Evolutionary conservation across 2,329 filamentous ascomycete species (phyloP).

Genomic region (Botrytis hyacinthi): DNA sequence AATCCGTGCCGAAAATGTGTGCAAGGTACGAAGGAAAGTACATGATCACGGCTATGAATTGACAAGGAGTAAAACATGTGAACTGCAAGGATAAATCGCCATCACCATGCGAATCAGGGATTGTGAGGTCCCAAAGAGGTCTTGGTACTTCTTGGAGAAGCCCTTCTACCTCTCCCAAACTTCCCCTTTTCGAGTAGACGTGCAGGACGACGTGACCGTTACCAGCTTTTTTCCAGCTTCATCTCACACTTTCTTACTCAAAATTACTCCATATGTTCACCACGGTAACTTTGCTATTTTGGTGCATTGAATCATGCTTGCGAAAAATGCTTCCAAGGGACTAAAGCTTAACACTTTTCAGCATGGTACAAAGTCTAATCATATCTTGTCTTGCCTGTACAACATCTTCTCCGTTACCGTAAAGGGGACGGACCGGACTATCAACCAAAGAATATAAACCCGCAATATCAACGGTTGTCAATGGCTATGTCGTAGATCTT

Average conservation of each 20-base stretch:
- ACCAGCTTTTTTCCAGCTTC: not conserved
- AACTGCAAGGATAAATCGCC: conserved; percentile 20
- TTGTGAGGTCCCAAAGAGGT: not conserved
- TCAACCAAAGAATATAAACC: not conserved
- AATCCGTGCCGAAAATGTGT: not conserved
- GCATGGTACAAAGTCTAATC: not conserved
- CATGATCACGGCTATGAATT: not conserved
- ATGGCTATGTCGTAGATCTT: not conserved
- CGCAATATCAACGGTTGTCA: not conserved
- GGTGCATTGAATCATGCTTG: not conserved
- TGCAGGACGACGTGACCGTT: conserved; percentile 9
- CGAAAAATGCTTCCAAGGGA: not conserved
- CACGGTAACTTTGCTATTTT: not conserved
- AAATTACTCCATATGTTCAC: not conserved
- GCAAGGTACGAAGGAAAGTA: conserved; percentile 2
- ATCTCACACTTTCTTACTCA: not conserved
- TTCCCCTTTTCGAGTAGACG: conserved; percentile 10
- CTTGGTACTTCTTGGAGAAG: not conserved
- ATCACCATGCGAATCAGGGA: conserved; percentile 20
- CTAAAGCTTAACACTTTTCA: not conserved
- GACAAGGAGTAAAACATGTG: conserved; percentile 19
- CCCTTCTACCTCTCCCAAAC: not conserved
- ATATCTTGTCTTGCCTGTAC: conserved; percentile 10
- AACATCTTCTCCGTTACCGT: not conserved
- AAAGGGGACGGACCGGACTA: not conserved